Evolutionary conservation across 176 grass and related monocot genomes (phyloP).

Genomic region (Lolium multiflorum): DNA sequence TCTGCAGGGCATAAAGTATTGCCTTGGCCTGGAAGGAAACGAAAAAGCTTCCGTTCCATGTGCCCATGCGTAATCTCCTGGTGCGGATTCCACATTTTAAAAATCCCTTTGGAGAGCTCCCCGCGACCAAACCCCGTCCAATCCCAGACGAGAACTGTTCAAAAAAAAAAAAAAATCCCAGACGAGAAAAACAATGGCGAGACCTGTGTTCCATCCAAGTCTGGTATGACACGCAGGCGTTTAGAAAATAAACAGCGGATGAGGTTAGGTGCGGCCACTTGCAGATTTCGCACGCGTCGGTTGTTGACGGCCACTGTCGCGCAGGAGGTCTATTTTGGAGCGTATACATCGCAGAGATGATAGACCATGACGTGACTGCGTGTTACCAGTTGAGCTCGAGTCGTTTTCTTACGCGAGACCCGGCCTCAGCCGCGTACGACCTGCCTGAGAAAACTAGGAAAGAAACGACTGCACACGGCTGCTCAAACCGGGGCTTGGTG

Average conservation of each 20-base stretch:
- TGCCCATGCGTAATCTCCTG: background rate
- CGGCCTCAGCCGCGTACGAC: background rate
- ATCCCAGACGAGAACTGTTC: too few relatives aligned
- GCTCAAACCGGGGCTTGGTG: too few relatives aligned
- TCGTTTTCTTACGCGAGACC: background rate
- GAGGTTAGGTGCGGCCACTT: background rate
- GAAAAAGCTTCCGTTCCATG: background rate
- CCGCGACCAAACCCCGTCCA: background rate
- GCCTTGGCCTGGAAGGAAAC: constrained; percentile 11
- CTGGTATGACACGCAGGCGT: background rate
- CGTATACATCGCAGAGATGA: background rate
- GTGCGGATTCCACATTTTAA: background rate
- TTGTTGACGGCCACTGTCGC: background rate
- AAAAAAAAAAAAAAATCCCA: too few relatives aligned
- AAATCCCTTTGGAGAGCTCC: background rate
- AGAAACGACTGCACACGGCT: too few relatives aligned
- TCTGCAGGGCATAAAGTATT: background rate
- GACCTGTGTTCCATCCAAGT: background rate
- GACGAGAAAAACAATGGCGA: background rate
- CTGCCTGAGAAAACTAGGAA: background rate
- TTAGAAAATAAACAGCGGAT: background rate
- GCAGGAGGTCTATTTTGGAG: background rate
- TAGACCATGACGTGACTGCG: background rate
- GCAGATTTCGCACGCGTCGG: background rate
- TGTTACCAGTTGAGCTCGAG: background rate